Evolutionary conservation across 768 basidiomycete genomes (phyloP).

Genomic region (Leccinum variicolor): DNA sequence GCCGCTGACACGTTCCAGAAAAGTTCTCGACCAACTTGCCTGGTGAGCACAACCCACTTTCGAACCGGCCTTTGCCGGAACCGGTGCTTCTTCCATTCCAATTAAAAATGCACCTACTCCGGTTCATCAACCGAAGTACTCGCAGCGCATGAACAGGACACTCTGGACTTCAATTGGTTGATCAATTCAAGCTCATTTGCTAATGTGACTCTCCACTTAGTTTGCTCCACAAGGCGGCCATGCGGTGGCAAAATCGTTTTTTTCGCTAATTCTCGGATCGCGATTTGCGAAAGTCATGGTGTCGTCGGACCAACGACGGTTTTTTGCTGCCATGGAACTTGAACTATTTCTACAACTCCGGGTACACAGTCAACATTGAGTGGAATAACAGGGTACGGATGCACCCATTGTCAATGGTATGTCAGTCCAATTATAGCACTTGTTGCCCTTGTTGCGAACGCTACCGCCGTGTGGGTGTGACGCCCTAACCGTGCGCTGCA

Average conservation of each 20-base stretch:
- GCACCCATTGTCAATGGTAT: background rate
- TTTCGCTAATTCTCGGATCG: too few relatives aligned
- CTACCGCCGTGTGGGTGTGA: background rate
- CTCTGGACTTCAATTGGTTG: background rate
- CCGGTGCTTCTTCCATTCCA: background rate
- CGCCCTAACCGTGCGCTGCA: background rate
- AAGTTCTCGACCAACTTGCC: background rate
- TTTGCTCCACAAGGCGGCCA: conserved; percentile 4
- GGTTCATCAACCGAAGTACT: background rate
- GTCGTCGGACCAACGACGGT: background rate
- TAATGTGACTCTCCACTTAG: background rate
- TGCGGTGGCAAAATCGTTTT: background rate
- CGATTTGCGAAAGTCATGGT: background rate
- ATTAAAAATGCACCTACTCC: background rate
- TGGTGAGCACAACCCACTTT: background rate
- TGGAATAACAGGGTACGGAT: background rate
- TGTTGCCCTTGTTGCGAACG: too few relatives aligned
- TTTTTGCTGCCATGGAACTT: background rate
- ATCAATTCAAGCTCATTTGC: background rate
- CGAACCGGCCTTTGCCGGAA: background rate
- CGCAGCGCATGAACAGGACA: background rate
- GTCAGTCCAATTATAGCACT: background rate
- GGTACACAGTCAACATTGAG: background rate
- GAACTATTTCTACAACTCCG: background rate
- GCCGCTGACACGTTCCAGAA: background rate